These are phyloP conservation scores for Chytridium lagenaria DNA, from an alignment of 371 early-diverging fungal genomes.

Conservation along the genomic window DNA sequence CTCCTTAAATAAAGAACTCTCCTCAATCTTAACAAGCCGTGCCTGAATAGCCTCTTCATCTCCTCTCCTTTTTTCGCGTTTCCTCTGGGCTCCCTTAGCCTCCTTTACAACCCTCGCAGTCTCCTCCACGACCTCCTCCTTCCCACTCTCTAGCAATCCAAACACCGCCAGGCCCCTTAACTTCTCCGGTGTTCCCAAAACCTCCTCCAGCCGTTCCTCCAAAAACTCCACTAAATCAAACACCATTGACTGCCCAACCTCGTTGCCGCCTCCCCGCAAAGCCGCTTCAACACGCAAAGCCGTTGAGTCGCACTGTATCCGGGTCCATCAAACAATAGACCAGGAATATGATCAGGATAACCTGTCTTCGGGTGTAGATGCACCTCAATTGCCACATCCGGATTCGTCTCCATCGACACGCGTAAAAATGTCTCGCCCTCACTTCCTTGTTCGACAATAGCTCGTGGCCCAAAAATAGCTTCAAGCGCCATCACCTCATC, in stretches of 20 bases:
- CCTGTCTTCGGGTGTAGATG: constrained; percentile 25
- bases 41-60: not conserved
- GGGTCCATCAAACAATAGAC: constrained; percentile 33
- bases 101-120: not conserved
- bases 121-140: no score
- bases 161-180: constrained; percentile 37
- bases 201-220: constrained; percentile 60
- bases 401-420: constrained; percentile 51
- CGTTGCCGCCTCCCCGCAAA: constrained; percentile 61
- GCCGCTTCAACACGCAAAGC: constrained; percentile 65
- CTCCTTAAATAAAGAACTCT: constrained; percentile 55
- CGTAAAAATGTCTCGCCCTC: not conserved
- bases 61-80: not conserved
- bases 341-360: constrained; percentile 41
- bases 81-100: not conserved
- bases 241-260: constrained; percentile 69
- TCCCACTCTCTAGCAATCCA: not conserved
- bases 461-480: constrained; percentile 33
- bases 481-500: constrained; percentile 51
- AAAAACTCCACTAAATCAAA: constrained; percentile 74
- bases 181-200: constrained; percentile 69
- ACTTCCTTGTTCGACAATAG: not conserved
- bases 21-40: constrained; percentile 59
- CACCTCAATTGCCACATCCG: constrained; percentile 56
- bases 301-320: constrained; percentile 63